Percentiles rank a stretch among this genome's conserved stretches.
Conservation (phyloP, 179 eudicot species). For the Beta corolliflora region DNA sequence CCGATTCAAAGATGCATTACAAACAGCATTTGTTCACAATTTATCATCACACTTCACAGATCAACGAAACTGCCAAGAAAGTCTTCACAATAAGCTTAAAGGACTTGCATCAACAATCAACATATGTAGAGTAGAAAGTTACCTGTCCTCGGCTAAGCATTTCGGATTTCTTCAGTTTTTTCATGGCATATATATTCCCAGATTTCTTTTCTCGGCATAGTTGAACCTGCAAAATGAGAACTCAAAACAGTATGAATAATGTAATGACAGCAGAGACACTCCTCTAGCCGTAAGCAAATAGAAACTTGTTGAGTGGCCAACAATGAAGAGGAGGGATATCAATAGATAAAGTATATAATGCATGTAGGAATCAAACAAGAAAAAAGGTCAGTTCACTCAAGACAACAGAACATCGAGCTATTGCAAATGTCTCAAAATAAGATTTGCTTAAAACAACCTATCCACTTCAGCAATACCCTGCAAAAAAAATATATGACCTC, state of each 20-base stretch:
- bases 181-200: slow-evolving; percentile 93
- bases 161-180: slow-evolving; percentile 91
- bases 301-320: not conserved
- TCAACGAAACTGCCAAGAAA: slow-evolving; percentile 10
- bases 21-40: not conserved
- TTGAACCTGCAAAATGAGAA: slow-evolving; percentile 55
- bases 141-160: slow-evolving; percentile 98
- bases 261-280: not conserved
- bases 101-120: slow-evolving; percentile 16
- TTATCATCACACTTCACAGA: not conserved
- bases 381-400: not conserved
- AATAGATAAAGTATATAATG: slow-evolving; percentile 1
- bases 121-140: slow-evolving; percentile 3
- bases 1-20: not conserved
- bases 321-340: slow-evolving; percentile 4
- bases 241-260: slow-evolving; percentile 16
- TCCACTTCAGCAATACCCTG: not conserved
- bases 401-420: not conserved
- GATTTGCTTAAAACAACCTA: not conserved
- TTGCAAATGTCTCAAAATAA: not conserved
- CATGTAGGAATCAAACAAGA: not conserved
- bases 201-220: slow-evolving; percentile 86
- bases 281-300: not conserved
- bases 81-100: slow-evolving; percentile 15
- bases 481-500: not conserved